Base-by-base conservation (phyloP, 176 grass and related monocot species). In the Carex littledalei region DNA sequence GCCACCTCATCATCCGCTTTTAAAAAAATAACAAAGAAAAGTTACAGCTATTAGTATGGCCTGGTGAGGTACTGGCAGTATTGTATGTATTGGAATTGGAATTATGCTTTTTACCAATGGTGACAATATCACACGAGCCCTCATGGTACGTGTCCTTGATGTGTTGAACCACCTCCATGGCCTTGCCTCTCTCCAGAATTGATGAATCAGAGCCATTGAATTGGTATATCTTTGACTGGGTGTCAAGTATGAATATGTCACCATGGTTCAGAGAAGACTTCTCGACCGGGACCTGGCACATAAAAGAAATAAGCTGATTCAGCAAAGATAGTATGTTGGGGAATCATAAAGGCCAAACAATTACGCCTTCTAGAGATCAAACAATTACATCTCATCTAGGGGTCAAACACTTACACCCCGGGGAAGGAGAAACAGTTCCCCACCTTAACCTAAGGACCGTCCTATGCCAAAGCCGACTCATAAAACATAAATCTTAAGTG, bases 171-270 rank as follows among this genome's bases (percentile, higher is more conserved):
- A 95, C 91, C 88, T 99, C 93, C 84, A 99, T 93, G 82, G 96
- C 91, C 88, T 99, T 99, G 82, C 87, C 96, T 88, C 96, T 93
- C 87, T 99, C 96, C 86, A 90, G 84, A 89, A 99, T 93, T 81
- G 93, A 95, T 83, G 93, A 99, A 69, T 89, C 89, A 29, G 91
- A 94, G 56, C 93, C 93, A 73, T 91, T 99, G 81, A 99, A 99
- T 17, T 99, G 96, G 87, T 92, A 99, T 81, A 99, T 99, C 86
- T 99, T 99, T 71, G 89, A 90, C 88, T 94, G 89, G 8, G 91
- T 92, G 87, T 99, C 96, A 83, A 99, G 85, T 79, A 99, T 99
- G 80, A 99, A 99, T 85, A 99, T 95, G 85, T 95, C 96, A 4
- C 94, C 93, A 3, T 99, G 96, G 68, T 95, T 94, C 78, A 99